These are phyloP conservation scores for Xanthoconium stramineum DNA, from an alignment of 768 basidiomycete species.

Conservation along the genomic window DNA sequence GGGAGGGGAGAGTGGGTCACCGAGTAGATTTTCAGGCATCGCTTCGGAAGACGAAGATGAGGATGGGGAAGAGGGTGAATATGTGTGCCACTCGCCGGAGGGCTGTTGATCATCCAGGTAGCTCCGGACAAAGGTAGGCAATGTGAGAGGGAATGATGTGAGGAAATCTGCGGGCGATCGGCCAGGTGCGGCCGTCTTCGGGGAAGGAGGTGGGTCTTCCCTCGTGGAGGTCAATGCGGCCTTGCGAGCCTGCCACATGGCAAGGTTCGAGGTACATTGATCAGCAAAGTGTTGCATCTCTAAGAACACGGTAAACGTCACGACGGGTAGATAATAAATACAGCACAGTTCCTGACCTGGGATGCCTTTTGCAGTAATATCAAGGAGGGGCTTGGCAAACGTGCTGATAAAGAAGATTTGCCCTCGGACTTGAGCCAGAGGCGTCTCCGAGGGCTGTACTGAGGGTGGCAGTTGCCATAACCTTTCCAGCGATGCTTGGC, in stretches of 20 bases:
- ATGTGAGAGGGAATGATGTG: slow-evolving; percentile 54
- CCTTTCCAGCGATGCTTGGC: slow-evolving; percentile 84
- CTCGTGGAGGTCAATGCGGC: slow-evolving; percentile 34
- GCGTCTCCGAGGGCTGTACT: slow-evolving; percentile 44
- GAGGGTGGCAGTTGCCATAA: slow-evolving; percentile 66
- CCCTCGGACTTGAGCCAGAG: slow-evolving; percentile 66
- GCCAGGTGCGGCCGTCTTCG: slow-evolving; percentile 22
- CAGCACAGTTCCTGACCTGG: slow-evolving; percentile 50
- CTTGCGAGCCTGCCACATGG: slow-evolving; percentile 60
- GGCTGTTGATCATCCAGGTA: slow-evolving; percentile 25
- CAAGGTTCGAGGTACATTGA: slow-evolving; percentile 67
- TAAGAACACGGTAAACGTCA: slow-evolving; percentile 27
- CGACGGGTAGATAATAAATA: background rate
- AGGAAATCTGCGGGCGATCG: slow-evolving; percentile 44
- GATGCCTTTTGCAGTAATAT: slow-evolving; percentile 66
- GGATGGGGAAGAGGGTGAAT: slow-evolving; percentile 29
- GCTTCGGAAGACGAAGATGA: slow-evolving; percentile 31
- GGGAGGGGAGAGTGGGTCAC: slow-evolving; percentile 24
- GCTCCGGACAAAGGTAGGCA: slow-evolving; percentile 42
- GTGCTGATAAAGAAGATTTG: slow-evolving; percentile 88
- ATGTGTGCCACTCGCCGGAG: slow-evolving; percentile 24
- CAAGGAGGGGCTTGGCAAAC: slow-evolving; percentile 83
- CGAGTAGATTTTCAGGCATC: slow-evolving; percentile 20
- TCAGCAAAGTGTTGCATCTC: slow-evolving; percentile 67
- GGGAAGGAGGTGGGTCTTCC: slow-evolving; percentile 1